A percentile compares a stretch with the other conserved stretches of the same genome.
Evolutionary conservation across 2,329 filamentous ascomycete species (phyloP).

Genomic region (Didymella pomorum): DNA sequence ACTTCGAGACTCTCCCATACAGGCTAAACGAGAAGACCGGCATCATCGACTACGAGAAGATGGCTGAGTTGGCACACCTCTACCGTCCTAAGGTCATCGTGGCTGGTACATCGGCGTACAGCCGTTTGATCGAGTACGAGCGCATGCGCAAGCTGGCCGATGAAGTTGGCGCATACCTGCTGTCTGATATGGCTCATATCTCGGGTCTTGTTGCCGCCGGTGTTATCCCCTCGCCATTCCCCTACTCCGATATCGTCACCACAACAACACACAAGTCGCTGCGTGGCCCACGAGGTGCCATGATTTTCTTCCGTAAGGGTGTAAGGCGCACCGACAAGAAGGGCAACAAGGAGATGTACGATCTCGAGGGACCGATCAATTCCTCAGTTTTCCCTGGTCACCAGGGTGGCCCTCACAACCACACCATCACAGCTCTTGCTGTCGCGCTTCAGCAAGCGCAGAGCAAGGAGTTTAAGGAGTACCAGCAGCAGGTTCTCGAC

Average conservation of each 20-base stretch:
- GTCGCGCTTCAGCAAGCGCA: slow-evolving; percentile 96
- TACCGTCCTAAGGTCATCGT: slow-evolving; percentile 97
- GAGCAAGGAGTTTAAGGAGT: slow-evolving; percentile 87
- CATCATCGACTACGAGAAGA: slow-evolving; percentile 94
- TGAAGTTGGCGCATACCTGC: slow-evolving; percentile 89
- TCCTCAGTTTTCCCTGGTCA: slow-evolving; percentile 99
- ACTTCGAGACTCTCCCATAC: slow-evolving; percentile 99
- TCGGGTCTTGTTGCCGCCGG: slow-evolving; percentile 92
- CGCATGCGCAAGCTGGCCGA: slow-evolving; percentile 97
- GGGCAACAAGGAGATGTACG: slow-evolving; percentile 90
- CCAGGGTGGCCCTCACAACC: slow-evolving; percentile 98
- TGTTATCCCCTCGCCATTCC: slow-evolving; percentile 93
- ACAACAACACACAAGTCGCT: slow-evolving; percentile 99
- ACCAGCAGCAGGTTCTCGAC: slow-evolving; percentile 89
- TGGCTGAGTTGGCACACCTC: slow-evolving; percentile 87
- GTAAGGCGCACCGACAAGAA: slow-evolving; percentile 89
- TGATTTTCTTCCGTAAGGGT: slow-evolving; percentile 99
- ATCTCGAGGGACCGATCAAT: slow-evolving; percentile 96
- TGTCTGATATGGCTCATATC: slow-evolving; percentile 99
- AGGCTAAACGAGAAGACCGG: slow-evolving; percentile 87
- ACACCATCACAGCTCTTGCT: slow-evolving; percentile 96
- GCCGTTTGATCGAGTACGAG: slow-evolving; percentile 94
- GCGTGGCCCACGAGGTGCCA: slow-evolving; percentile 94
- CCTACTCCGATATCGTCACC: slow-evolving; percentile 92
- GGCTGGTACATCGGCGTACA: slow-evolving; percentile 97